A percentile compares a stretch with the other conserved stretches of the same genome.
Conservation (phyloP, 495 filamentous ascomycete species). For the Lentithecium fluviatile region DNA sequence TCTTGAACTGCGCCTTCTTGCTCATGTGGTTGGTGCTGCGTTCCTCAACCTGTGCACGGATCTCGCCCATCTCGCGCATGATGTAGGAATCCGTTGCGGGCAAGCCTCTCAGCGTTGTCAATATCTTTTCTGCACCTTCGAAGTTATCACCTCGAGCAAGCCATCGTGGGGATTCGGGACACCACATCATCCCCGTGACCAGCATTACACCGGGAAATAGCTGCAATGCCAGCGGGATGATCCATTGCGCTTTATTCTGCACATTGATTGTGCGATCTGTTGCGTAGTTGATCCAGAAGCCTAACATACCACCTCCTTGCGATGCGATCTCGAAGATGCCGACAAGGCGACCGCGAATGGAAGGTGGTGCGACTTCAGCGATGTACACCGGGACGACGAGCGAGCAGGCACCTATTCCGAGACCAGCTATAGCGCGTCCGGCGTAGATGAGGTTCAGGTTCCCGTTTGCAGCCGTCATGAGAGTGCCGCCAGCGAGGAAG, state of each 20-base stretch:
- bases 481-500: constrained; percentile 35
- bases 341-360: constrained; percentile 48
- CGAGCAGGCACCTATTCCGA: constrained; percentile 43
- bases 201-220: constrained; percentile 56
- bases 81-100: constrained; percentile 59
- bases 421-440: constrained; percentile 44
- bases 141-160: constrained; percentile 54
- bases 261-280: constrained; percentile 44
- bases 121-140: constrained; percentile 54
- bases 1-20: constrained; percentile 7
- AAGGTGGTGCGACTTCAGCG: constrained; percentile 44
- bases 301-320: constrained; percentile 67
- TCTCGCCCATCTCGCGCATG: not conserved
- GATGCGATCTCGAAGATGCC: constrained; percentile 74
- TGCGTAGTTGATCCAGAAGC: constrained; percentile 53
- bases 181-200: constrained; percentile 48
- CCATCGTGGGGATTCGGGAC: constrained; percentile 67
- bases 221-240: constrained; percentile 58
- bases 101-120: constrained; percentile 62
- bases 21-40: constrained; percentile 2
- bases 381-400: constrained; percentile 46
- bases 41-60: constrained; percentile 2
- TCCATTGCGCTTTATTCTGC: constrained; percentile 46
- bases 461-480: constrained; percentile 49
- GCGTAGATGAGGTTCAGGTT: constrained; percentile 50